Evolutionary conservation across 805 yeast genomes (phyloP).

Genomic region (Wickerhamiella occidentalis): DNA sequence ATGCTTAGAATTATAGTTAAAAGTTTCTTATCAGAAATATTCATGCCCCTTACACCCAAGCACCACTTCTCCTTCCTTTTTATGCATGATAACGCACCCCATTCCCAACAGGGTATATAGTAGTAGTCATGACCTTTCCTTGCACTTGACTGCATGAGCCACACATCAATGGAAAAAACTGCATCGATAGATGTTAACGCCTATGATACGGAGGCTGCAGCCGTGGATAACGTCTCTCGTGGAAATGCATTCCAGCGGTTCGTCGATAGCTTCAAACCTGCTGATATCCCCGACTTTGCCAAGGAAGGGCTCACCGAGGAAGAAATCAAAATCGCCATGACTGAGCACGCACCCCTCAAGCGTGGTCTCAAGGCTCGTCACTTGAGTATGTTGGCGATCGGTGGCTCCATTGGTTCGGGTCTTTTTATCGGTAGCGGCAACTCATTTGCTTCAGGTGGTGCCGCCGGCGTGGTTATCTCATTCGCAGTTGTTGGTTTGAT

Average conservation of each 20-base stretch:
- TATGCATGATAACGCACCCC: constrained; percentile 1
- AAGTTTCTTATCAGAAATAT: neutral
- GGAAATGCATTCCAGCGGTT: neutral
- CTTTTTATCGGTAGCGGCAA: constrained; percentile 44
- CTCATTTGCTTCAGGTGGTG: constrained; percentile 38
- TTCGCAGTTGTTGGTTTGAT: constrained; percentile 49
- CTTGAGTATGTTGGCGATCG: constrained; percentile 41
- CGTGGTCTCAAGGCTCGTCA: constrained; percentile 31
- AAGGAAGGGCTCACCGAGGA: constrained; percentile 25
- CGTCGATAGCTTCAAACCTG: constrained; percentile 15
- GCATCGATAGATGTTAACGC: neutral
- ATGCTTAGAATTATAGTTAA: neutral
- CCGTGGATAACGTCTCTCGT: neutral
- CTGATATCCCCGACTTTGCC: constrained; percentile 26
- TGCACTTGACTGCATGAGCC: neutral
- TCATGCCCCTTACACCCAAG: neutral
- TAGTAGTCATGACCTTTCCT: too few species aligned
- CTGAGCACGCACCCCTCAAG: constrained; percentile 48
- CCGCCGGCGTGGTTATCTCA: constrained; percentile 49
- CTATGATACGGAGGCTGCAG: constrained; percentile 6
- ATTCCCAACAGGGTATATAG: neutral
- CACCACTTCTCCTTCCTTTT: neutral
- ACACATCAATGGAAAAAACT: neutral
- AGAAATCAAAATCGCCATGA: constrained; percentile 29
- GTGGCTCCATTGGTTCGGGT: constrained; percentile 78